Base-by-base conservation (phyloP, 2,329 filamentous ascomycete species). In the Cryphonectria carpinicola region DNA sequence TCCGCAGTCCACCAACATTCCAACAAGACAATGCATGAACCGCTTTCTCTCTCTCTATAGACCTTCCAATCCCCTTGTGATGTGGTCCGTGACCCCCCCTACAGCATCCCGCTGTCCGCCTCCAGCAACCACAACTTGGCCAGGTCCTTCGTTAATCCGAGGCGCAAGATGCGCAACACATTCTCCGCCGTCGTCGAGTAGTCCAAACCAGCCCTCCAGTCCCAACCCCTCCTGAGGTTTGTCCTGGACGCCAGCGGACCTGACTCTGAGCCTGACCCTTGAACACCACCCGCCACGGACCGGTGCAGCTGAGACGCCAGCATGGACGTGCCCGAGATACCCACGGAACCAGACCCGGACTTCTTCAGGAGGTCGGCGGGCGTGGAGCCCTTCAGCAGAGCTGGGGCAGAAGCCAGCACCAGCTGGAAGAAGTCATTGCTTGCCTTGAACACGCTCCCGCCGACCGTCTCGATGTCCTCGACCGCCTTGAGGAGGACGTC, bases 161-260 rank as follows among this genome's bases (percentile, higher is more conserved):
- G 79, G 74, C 95, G 87, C 80, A 97, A 78, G 74, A 91, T 87
- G 74, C 86, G 85, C 71, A 97, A 81, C n/a, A 98, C 84, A 73
- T 95, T 92, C 64, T 85, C 85, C 0, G 89, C 92, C 73, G 83
- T 89, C 25, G 87, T 88, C 14, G 84, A 85, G 41, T 87, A 86
- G 13, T 82, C 78, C 62, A 93, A 82, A 1, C 84, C 85, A 11
- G 81, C 82, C 77, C 89, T 84, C 90, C 92, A 97, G 83, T 90
- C 92, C 93, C 80, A 83, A 84, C 75, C 93, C 84, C 93, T 92
- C 95, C 80, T 95, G 91, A 92, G 92, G 94, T 17, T 89, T 89
- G 67, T 92, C 74, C 88, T 85, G 58, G 76, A 76, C 8, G 82
- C 79, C 43, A 87, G 67, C 8, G 84, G 80, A 68, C 85, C 81